phyloP scores from a whole-genome alignment of 176 grass and related monocot genomes.

The Chloris gayana region DNA sequence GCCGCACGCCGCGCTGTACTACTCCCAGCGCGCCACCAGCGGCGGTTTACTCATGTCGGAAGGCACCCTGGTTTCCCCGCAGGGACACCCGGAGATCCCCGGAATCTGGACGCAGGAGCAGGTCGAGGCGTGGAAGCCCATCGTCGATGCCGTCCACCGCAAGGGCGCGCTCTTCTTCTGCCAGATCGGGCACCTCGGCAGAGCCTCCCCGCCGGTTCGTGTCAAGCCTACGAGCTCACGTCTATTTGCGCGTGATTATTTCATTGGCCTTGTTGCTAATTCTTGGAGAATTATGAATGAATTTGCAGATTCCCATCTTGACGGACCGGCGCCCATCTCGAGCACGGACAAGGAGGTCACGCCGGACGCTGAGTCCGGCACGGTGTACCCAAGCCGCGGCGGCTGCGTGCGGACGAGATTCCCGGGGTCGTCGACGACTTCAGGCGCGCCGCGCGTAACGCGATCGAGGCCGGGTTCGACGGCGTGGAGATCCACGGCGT shows the following conservation, averaged over 20 bases:
- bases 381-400: conserved; percentile 36
- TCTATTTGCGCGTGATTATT: not conserved
- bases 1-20: conserved; percentile 44
- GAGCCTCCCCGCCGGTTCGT: conserved; percentile 38
- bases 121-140: conserved; percentile 58
- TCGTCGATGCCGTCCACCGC: conserved; percentile 59
- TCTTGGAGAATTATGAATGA: not conserved
- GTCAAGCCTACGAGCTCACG: not conserved
- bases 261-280: not conserved
- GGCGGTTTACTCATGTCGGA: conserved; percentile 55
- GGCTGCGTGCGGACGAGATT: not conserved
- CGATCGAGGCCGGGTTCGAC: conserved; percentile 31
- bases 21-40: conserved; percentile 49
- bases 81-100: conserved; percentile 35
- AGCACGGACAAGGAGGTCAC: conserved; percentile 39
- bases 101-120: conserved; percentile 50
- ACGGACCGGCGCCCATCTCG: not conserved
- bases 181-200: conserved; percentile 50
- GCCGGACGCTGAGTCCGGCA: not conserved
- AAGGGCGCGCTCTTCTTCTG: conserved; percentile 50
- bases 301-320: conserved; percentile 16
- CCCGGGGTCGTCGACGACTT: conserved; percentile 36
- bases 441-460: conserved; percentile 22
- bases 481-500: conserved; percentile 49
- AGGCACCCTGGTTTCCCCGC: conserved; percentile 40